A percentile compares a stretch with the other conserved stretches of the same genome.
These are phyloP conservation scores for Houttuynia cordata DNA, from an alignment of 164 flowering plant species.

Conservation along the genomic window DNA sequence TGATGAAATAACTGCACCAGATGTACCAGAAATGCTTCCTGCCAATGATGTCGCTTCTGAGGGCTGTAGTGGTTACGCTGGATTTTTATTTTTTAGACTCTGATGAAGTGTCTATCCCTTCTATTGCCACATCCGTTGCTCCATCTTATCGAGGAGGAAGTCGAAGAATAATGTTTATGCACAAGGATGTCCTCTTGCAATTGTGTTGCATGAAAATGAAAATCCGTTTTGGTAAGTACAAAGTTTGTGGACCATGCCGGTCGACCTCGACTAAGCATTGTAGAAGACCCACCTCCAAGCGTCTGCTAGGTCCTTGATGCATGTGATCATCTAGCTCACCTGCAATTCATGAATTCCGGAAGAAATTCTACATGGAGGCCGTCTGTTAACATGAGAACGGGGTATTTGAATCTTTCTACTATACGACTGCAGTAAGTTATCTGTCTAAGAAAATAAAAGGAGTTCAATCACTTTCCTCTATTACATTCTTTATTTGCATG, in stretches of 20 bases:
- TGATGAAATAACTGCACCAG: slow-evolving; percentile 25
- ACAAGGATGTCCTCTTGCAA: slow-evolving; percentile 37
- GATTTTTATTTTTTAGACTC: slow-evolving; percentile 50
- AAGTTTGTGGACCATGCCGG: slow-evolving; percentile 70
- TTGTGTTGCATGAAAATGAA: slow-evolving; percentile 37
- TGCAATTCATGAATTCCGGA: slow-evolving; percentile 43
- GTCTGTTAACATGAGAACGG: slow-evolving; percentile 43
- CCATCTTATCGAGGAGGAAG: slow-evolving; percentile 31
- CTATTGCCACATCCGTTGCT: slow-evolving; percentile 33
- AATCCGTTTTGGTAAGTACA: slow-evolving; percentile 64
- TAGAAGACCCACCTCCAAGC: slow-evolving; percentile 44
- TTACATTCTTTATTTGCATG: too few species aligned
- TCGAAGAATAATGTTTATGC: slow-evolving; percentile 36
- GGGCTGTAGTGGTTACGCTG: slow-evolving; percentile 23
- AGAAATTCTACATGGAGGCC: slow-evolving; percentile 82
- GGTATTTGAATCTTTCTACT: slow-evolving; percentile 43
- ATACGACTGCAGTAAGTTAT: slow-evolving; percentile 64
- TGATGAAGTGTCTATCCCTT: slow-evolving; percentile 45
- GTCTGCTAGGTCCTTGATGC: slow-evolving; percentile 55
- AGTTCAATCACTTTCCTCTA: too few species aligned
- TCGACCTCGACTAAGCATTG: slow-evolving; percentile 64
- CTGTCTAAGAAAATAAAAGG: too few species aligned
- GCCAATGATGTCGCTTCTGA: slow-evolving; percentile 12
- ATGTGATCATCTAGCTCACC: slow-evolving; percentile 49
- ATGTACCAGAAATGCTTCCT: slow-evolving; percentile 16